Conservation (phyloP, 345 rosid species). For the Citropsis articulata region DNA sequence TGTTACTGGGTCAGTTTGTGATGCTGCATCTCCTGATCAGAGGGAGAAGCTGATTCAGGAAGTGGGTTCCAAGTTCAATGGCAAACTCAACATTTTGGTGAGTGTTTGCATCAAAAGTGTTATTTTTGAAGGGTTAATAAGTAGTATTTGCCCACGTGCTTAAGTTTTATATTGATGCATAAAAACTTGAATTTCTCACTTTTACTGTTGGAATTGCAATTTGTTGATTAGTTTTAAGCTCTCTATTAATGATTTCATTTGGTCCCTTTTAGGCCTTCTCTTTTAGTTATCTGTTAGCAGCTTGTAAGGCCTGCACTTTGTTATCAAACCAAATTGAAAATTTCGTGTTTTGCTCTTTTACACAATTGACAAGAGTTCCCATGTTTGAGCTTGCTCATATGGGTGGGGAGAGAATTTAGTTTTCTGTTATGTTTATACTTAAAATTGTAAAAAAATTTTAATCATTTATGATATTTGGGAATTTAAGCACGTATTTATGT, state of each 20-base stretch:
- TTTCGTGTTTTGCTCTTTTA: neutral
- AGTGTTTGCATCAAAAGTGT: slow-evolving; percentile 7
- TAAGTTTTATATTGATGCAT: neutral
- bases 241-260: neutral
- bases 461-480: neutral
- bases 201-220: neutral
- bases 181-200: neutral
- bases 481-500: neutral
- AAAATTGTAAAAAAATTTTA: no score
- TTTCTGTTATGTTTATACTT: no score
- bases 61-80: slow-evolving; percentile 43
- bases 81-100: slow-evolving; percentile 71
- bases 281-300: neutral
- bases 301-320: neutral
- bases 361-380: neutral
- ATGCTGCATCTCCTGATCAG: slow-evolving; percentile 47
- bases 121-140: neutral
- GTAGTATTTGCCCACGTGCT: neutral
- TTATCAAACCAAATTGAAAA: neutral
- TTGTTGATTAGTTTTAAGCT: neutral
- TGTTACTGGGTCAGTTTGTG: slow-evolving; percentile 80
- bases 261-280: neutral
- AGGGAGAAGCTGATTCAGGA: slow-evolving; percentile 54
- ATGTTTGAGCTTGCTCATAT: neutral
- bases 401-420: neutral